These are phyloP conservation scores for Leptodontidium sp. DNA, from an alignment of 2,329 filamentous ascomycete species.

Conservation along the genomic window DNA sequence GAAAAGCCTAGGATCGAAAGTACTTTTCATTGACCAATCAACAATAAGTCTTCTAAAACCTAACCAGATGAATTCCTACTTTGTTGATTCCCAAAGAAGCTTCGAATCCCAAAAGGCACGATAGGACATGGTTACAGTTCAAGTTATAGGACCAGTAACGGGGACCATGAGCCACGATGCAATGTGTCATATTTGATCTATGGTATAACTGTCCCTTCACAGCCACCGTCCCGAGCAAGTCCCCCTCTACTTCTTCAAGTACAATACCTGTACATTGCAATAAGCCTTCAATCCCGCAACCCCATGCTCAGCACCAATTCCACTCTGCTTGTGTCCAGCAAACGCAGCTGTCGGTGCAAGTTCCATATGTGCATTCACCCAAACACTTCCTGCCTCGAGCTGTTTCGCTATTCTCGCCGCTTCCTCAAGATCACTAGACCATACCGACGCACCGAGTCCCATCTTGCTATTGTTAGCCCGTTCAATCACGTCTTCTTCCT, in stretches of 20 bases:
- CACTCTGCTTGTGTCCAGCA: conserved; percentile 47
- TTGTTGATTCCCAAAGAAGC: too few species aligned
- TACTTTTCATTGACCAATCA: too few species aligned
- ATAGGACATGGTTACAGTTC: too few species aligned
- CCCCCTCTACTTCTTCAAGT: conserved; percentile 33
- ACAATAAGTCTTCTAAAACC: too few species aligned
- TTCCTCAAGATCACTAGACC: conserved; percentile 59
- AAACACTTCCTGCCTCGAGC: conserved; percentile 67
- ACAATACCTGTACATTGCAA: conserved; percentile 36
- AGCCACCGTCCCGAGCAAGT: background rate
- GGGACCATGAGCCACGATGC: too few species aligned
- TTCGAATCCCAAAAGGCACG: too few species aligned
- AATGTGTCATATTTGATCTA: too few species aligned
- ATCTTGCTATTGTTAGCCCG: conserved; percentile 62
- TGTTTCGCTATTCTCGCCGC: conserved; percentile 61
- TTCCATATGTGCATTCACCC: conserved; percentile 64
- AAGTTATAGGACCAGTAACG: too few species aligned
- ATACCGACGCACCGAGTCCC: conserved; percentile 66
- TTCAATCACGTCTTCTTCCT: conserved; percentile 57
- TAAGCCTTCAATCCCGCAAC: conserved; percentile 31
- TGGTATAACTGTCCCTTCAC: background rate
- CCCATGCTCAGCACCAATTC: conserved; percentile 43
- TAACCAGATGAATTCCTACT: too few species aligned
- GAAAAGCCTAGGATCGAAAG: too few species aligned
- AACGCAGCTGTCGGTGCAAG: conserved; percentile 52